phyloP scores from a whole-genome alignment of 2,329 filamentous ascomycete genomes.

The Harringtonia lauricola region DNA sequence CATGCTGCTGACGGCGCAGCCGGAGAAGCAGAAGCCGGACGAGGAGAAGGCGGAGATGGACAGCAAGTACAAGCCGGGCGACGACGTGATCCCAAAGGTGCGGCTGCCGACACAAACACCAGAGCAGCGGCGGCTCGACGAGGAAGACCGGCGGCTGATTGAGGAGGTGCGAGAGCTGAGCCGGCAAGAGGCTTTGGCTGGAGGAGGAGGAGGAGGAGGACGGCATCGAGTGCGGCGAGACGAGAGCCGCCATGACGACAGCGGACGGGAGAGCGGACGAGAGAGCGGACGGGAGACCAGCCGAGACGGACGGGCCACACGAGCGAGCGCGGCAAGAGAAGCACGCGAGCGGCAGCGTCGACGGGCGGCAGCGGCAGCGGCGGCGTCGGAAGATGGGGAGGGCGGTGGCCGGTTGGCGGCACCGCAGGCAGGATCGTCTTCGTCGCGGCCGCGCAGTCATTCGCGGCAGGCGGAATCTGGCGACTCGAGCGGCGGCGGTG shows the following conservation, averaged over 20 bases:
- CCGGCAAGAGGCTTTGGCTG: slow-evolving; percentile 48
- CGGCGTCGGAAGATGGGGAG: slow-evolving; percentile 8
- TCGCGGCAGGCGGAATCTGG: slow-evolving; percentile 8
- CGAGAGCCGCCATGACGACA: background rate
- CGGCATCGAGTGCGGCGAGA: background rate
- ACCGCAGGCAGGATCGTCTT: background rate
- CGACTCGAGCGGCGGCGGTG: slow-evolving; percentile 14
- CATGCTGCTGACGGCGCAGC: slow-evolving; percentile 74
- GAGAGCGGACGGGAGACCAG: background rate
- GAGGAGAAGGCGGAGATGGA: slow-evolving; percentile 69
- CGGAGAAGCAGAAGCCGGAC: slow-evolving; percentile 56
- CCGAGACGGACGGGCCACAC: background rate
- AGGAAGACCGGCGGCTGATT: slow-evolving; percentile 58
- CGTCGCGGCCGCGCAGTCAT: background rate
- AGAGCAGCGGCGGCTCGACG: slow-evolving; percentile 43
- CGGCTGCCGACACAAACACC: slow-evolving; percentile 36
- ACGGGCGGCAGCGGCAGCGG: slow-evolving; percentile 12
- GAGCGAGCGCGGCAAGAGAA: slow-evolving; percentile 1
- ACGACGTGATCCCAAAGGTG: slow-evolving; percentile 62
- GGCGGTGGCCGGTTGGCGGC: too few relatives aligned
- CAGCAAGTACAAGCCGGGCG: slow-evolving; percentile 67
- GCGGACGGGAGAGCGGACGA: slow-evolving; percentile 4
- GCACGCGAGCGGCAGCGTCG: slow-evolving; percentile 6
- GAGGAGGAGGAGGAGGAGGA: background rate
- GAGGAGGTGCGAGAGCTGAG: slow-evolving; percentile 65